Evolutionary conservation across 2,329 filamentous ascomycete genomes (phyloP), one percentile per base, ranked within the genome.

Genomic region (Paraconiothyrium brasiliense): DNA sequence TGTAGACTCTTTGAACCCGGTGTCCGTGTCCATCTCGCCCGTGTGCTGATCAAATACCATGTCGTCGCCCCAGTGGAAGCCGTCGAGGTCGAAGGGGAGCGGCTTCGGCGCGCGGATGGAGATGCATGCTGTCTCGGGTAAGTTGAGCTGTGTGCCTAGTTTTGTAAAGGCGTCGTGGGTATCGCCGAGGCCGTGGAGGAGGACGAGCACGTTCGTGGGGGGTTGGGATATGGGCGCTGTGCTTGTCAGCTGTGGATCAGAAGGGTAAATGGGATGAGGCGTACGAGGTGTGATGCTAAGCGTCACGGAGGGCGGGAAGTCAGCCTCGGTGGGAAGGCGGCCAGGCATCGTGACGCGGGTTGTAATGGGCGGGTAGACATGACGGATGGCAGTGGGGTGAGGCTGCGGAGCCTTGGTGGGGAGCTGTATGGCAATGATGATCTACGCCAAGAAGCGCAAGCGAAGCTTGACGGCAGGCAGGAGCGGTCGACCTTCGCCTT

Each of bases 151-250:
- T 59, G 83, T 82, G 22, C 89, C 92, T 63, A 97, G 90, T 48
- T 81, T 80, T 62, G 87, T 85, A 76, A 95, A 96, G 39, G 91
- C 84, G 3, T 76, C 72, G 62, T 92, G 86, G 37, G 86, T 88
- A 80, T 97, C 93, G 64, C 93, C 93, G 13, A 97, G 86, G 66
- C 93, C 93, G 78, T 97, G 93, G 60, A 97, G 87, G 55, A 97
- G 86, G 73, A 97, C 81, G 64, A 97, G 87, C 68, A 96, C 84
- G 69, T 94, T 90, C 47, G 89, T 91, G 10, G 90, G 87, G 13
- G 86, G 85, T 63, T 90, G 87, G 30, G 75, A 73, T 35, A 85
- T 71, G 14, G 82, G 81, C 72, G 78, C 71, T 73, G 64, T 8
- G 14, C 16, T 34, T 2, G 68, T 77, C 54, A 77, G 71, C 55